Evolutionary conservation across 2,329 filamentous ascomycete species (phyloP).

Genomic region (Cercospora sp.): DNA sequence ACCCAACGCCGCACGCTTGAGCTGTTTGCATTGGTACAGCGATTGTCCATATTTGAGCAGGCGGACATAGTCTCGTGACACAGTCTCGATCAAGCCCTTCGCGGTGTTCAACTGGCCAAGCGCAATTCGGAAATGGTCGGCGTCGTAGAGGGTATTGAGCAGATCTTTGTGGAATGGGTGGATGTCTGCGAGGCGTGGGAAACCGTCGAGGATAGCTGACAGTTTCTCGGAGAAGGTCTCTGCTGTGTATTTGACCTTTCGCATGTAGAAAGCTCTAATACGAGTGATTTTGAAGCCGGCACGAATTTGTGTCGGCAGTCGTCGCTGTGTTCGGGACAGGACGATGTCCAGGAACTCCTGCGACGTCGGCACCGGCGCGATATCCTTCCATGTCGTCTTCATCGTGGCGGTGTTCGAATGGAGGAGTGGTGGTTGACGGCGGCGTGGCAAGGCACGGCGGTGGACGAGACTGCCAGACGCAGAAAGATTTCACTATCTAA

Average conservation of each 20-base stretch:
- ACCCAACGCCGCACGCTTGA: constrained; percentile 92
- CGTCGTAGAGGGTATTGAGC: constrained; percentile 97
- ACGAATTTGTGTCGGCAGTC: constrained; percentile 92
- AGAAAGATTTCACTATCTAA: constrained; percentile 10
- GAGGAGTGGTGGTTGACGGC: not conserved
- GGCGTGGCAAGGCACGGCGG: constrained; percentile 11
- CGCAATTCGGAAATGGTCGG: constrained; percentile 95
- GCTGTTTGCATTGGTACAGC: constrained; percentile 97
- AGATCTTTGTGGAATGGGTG: constrained; percentile 91
- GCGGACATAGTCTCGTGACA: constrained; percentile 92
- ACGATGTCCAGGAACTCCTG: constrained; percentile 98
- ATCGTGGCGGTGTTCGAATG: constrained; percentile 40
- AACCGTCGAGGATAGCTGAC: constrained; percentile 83
- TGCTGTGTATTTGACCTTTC: constrained; percentile 97
- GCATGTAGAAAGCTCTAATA: constrained; percentile 92
- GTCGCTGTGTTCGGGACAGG: constrained; percentile 86
- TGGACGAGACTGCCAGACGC: constrained; percentile 3
- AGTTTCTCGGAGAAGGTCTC: constrained; percentile 97
- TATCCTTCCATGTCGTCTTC: constrained; percentile 63
- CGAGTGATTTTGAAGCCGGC: constrained; percentile 93
- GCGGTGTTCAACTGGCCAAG: constrained; percentile 94
- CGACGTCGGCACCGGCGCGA: constrained; percentile 65
- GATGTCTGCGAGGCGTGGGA: constrained; percentile 89
- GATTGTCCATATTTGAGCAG: constrained; percentile 95
- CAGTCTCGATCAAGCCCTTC: constrained; percentile 94